A percentile compares a stretch with the other conserved stretches of the same genome.
These are phyloP conservation scores for Graphiopsis chlorocephala DNA, from an alignment of 2,329 filamentous ascomycete species.

Conservation along the genomic window DNA sequence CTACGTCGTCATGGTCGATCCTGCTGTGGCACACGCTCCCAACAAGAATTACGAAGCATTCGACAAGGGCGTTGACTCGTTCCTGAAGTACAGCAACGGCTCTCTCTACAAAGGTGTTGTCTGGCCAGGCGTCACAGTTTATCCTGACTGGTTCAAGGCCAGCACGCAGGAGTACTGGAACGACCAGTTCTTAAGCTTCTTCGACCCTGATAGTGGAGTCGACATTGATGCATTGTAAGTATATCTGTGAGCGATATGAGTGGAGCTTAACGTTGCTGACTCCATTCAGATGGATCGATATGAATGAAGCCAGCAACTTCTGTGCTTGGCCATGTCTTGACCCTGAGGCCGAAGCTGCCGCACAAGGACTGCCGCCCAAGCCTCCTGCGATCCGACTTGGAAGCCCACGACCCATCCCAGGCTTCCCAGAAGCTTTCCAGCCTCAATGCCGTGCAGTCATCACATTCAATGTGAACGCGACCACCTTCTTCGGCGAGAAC, in stretches of 20 bases:
- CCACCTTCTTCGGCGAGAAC: constrained; percentile 36
- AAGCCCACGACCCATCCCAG: constrained; percentile 63
- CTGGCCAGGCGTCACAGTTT: constrained; percentile 62
- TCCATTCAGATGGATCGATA: constrained; percentile 56
- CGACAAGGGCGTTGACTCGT: constrained; percentile 58
- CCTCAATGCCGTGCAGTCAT: constrained; percentile 43
- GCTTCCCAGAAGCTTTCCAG: constrained; percentile 67
- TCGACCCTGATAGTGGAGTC: constrained; percentile 61
- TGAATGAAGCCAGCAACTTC: constrained; percentile 62
- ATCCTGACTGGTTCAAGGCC: constrained; percentile 68
- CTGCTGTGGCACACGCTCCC: constrained; percentile 48
- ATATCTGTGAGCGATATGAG: constrained; percentile 23
- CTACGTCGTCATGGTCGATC: constrained; percentile 69
- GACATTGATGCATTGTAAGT: constrained; percentile 71
- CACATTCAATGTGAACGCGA: constrained; percentile 35
- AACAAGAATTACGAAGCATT: constrained; percentile 53
- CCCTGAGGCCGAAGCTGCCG: constrained; percentile 36
- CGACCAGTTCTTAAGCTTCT: constrained; percentile 64
- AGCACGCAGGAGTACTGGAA: constrained; percentile 68
- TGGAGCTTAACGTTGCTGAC: constrained; percentile 24
- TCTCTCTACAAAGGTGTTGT: constrained; percentile 62
- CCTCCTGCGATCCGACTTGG: constrained; percentile 60
- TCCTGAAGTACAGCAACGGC: constrained; percentile 55
- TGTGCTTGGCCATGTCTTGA: constrained; percentile 40
- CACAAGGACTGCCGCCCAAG: constrained; percentile 55